Evolutionary conservation across 305 asterid genomes (phyloP), one percentile per base, ranked within the genome.

Genomic region (Fraxinus greggii): DNA sequence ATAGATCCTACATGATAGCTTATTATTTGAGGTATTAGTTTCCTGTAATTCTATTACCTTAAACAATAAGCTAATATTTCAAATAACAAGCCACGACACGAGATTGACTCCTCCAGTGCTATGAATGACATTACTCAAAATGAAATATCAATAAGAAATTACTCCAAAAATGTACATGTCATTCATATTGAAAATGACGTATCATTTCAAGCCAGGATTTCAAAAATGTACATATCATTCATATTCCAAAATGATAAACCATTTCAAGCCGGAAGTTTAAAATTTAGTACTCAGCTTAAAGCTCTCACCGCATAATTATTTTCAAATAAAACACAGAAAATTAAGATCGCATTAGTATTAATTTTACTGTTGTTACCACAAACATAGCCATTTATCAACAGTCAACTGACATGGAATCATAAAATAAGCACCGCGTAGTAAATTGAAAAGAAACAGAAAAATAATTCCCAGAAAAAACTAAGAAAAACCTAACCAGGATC

Each of bases 401-500:
- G 40, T 61, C 19, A 73, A 28, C 48, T 0, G n/a, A 13, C 83
- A 21, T 32, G 48, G 81, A 78, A 69, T 40, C 79, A 78, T 8
- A 69, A 31, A 76, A 81, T 81, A 74, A 70, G 79, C 56, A 75
- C 81, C 19, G 67, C 8, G 29, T 21, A 61, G 33, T 24, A 36
- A 31, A 74, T 8, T 13, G 36, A 29, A 61, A 70, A 3, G 19
- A 69, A 33, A 48, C 33, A 3, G 23, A 7, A 15, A 79, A 38
- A 70, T 21, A 54, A 54, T 54, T 54, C 63, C 24, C 63, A 12
- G 54, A 13, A 40, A 29, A 36, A 31, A 45, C 33, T 9, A 28
- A 63, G 35, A 10, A 29, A 48, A 76, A 7, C 7, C 82, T 31
- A 9, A 89, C 91, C 90, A 79, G 91, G 91, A 80, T 89, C 91